Percentiles rank a stretch among this genome's conserved stretches.
Evolutionary conservation across 306 rosid genomes (phyloP).

Genomic region (Corylus americana): DNA sequence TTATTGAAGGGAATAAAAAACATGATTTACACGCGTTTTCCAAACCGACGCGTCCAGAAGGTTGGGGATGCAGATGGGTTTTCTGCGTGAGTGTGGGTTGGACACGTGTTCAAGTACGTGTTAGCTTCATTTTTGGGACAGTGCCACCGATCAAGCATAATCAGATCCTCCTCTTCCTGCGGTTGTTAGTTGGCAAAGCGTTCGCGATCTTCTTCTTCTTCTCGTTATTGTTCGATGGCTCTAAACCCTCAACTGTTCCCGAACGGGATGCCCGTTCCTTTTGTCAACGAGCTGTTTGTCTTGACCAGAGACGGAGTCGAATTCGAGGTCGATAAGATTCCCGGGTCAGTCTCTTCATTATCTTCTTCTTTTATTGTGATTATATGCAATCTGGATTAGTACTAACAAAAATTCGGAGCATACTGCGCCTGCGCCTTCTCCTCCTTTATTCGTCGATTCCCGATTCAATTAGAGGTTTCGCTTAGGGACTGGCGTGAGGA

Average conservation of each 20-base stretch:
- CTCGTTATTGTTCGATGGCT: conserved; percentile 50
- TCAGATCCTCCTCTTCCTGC: background rate
- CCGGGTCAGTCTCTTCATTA: conserved; percentile 50
- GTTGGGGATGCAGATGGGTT: background rate
- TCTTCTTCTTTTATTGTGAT: background rate
- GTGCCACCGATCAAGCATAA: background rate
- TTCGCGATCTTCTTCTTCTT: background rate
- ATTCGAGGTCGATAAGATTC: conserved; percentile 85
- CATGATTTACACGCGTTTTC: too few species aligned
- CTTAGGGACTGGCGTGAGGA: background rate
- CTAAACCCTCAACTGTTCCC: conserved; percentile 84
- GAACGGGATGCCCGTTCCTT: conserved; percentile 83
- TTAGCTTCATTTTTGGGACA: background rate
- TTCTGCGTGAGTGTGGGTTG: background rate
- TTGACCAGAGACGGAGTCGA: conserved; percentile 97
- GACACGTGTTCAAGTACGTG: background rate
- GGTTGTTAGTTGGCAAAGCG: background rate
- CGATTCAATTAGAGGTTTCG: background rate
- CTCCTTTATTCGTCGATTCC: background rate
- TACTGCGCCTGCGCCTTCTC: background rate
- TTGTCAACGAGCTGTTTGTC: conserved; percentile 84
- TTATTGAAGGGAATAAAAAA: too few species aligned
- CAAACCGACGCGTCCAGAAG: background rate
- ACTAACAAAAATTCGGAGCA: background rate
- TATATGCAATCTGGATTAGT: too few species aligned